Base-by-base conservation (phyloP, 2,329 filamentous ascomycete genomes). In the Zasmidium citrigriseum region DNA sequence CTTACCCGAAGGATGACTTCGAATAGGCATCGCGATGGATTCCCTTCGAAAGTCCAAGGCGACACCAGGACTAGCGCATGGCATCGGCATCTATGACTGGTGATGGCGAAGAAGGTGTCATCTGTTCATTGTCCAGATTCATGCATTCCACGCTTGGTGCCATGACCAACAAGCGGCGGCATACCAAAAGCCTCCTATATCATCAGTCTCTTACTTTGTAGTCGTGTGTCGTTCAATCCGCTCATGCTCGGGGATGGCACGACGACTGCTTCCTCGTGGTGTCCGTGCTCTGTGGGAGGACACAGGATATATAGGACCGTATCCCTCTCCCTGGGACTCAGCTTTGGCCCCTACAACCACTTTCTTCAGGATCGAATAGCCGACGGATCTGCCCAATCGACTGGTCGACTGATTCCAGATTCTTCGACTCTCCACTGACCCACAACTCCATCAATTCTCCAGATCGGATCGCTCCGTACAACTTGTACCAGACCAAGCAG, bases 271-370 rank as follows among this genome's bases (percentile, higher is more conserved):
- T 48, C 59, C 52, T 58, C 52, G 56, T 54, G 49, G 57, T 54
- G 57, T 46, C 57, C 46, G 54, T 58, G 48, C 49, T 38, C 22
- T 16, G 27, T 46, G 55, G 55, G 44, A 54, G 54, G 60, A 55
- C 57, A 57, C 57, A 60, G 54, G 57, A 55, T 64, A 64, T 64
- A 64, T 64, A 62, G 54, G 52, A 57, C 41, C 51, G 53, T 55
- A 53, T 58, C 57, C 57, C 54, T 52, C 53, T 53, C 47, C 52
- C 52, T 49, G 59, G 57, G 57, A 49, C 47, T 34, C 57, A 52
- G 54, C 47, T 57, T 57, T 52, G 57, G 48, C 51, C 52, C 21
- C 46, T 55, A 51, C 25, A 21, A 56, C 45, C n/a, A n/a, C 49
- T 12, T 46, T 46, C 45, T 44, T 49, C 48, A 52, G 23, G 52